These are phyloP conservation scores for Aureobasidium leucospermi DNA, from an alignment of 2,329 filamentous ascomycete species.

Conservation along the genomic window DNA sequence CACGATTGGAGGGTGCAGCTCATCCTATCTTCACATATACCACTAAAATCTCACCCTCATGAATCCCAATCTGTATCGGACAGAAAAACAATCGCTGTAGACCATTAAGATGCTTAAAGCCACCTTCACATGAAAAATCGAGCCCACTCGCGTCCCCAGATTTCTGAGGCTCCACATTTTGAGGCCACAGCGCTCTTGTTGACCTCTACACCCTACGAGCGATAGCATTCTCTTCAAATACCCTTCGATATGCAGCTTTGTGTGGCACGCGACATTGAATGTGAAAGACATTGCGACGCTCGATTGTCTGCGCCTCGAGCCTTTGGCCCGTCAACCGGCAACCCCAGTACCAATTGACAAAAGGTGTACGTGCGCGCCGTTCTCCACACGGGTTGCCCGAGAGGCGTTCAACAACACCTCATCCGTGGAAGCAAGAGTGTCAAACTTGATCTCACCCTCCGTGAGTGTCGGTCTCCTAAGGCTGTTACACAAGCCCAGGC, in stretches of 20 bases:
- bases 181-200: not conserved
- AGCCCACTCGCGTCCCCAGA: not conserved
- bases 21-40: not conserved
- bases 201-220: not conserved
- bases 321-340: slow-evolving; percentile 5
- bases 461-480: too few species aligned
- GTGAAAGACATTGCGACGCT: not conserved
- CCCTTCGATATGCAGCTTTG: not conserved
- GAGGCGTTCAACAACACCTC: slow-evolving; percentile 7
- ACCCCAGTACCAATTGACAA: not conserved
- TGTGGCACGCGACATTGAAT: not conserved
- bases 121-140: not conserved
- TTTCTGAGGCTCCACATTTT: not conserved
- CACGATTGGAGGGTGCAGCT: too few species aligned
- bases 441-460: too few species aligned
- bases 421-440: not conserved
- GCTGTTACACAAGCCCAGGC: too few species aligned
- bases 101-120: not conserved
- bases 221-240: not conserved
- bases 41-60: not conserved
- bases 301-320: not conserved
- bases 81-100: not conserved
- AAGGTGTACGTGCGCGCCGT: not conserved
- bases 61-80: too few species aligned
- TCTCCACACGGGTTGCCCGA: slow-evolving; percentile 7